Evolutionary conservation across 1,284 basidiomycete species (phyloP), one percentile per base, ranked within the genome.

Genomic region (Dichomitus squalens): DNA sequence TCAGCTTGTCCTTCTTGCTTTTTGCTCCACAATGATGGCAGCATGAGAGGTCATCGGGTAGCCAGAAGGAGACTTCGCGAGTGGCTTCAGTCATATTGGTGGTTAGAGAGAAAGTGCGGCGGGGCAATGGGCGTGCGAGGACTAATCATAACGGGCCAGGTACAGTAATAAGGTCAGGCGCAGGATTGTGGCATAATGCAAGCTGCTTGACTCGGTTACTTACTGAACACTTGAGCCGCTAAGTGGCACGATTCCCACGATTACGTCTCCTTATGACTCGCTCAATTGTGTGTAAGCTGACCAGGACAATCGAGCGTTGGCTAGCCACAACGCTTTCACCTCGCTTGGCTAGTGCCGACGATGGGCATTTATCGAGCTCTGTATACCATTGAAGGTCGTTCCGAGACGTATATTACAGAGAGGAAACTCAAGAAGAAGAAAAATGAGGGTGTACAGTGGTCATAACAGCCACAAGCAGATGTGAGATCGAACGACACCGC

Each of bases 1-100:
- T 55, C 18, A 54, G 27, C 36, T 54, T 39, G 36, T 16, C 31
- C 16, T 33, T 31, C 36, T 39, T 39, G 16, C 41, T 46, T 18
- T 38, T 40, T 21, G 36, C 39, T 18, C 55, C 50, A 21, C 55
- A 57, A 21, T 48, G 36, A n/a, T 57, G 43, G 18, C 55, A 57
- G 29, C 35, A 20, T 2, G 27, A 18, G 23, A 54, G 38, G 21
- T 54, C 46, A 9, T 54, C 16, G 16, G 35, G 33, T 18, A 54
- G 44, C 21, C 23, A 49, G 29, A 49, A 49, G 1, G 53, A 31
- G 44, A 29, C 33, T 7, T 54, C 46, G 44, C 7, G 16, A 5
- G 29, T 18, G 12, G 29, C 4, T 11, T 33, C 33, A 16, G 46
- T 48, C 31, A 35, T 33, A 25, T 34, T 31, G 46, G 46, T 33